Evolutionary conservation across 2,329 filamentous ascomycete species (phyloP), one percentile per base, ranked within the genome.

Genomic region (Monosporascus sp.): DNA sequence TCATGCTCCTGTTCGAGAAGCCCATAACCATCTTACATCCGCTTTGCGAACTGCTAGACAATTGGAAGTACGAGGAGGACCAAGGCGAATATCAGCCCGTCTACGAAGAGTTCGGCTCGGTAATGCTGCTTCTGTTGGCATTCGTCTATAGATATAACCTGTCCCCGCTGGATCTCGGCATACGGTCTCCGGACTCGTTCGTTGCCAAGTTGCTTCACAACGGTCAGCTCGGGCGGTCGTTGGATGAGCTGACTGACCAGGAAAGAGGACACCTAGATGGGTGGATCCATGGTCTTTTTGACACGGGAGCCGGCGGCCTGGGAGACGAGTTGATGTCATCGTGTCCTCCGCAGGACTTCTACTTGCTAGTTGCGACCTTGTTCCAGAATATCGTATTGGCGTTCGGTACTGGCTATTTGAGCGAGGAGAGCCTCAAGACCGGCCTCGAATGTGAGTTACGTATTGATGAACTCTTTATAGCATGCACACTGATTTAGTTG

Each of bases 1-100:
- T 92, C 1, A 77, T 94, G 54, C 74, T 93, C 37, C 78, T 93
- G 3, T 93, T 92, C 63, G 83, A 87, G 55, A 88, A 85, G 55
- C 79, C 88, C 0, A 75, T 81, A 0, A 80, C 80, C n/a, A 81
- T 94, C 11, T 71, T 94, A 3, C 82, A 84, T 48, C 90, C 90
- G 1, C 71, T 94, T 1, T 92, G 88, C 66, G 83, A 85, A 22
- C 75, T 93, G 11, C 76, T 95, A 14, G 89, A 94, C 61, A 83
- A 83, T 56, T 94, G 90, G 90, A 77, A 81, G 11, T 90, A 92
- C 61, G 90, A 93, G 40, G 88, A 91, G 56, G 89, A 93, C 60
- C 88, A 92, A 70, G 85, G 84, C 51, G 90, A 94, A 65, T 91
- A 91, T 61, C 90, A 93, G 66, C 89, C 89, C 0, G 84, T 91